These are phyloP conservation scores for Marasmius tenuissimus DNA, from an alignment of 1,284 basidiomycete species.

Conservation along the genomic window DNA sequence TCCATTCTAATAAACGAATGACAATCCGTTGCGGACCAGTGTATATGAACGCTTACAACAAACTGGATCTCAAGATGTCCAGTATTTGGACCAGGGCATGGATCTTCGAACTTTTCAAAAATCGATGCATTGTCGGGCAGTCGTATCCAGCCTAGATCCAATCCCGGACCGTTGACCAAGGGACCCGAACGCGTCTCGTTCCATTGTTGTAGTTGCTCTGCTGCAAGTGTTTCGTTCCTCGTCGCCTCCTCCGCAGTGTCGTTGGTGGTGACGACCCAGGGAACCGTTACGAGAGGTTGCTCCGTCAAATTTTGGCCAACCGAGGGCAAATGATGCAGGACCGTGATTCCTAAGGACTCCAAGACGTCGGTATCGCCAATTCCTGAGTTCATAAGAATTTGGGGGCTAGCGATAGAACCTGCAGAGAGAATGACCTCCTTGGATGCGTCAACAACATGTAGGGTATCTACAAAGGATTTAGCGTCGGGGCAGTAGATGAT, in stretches of 20 bases:
- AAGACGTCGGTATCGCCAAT: conserved; percentile 29
- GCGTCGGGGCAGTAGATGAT: neutral
- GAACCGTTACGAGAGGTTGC: conserved; percentile 27
- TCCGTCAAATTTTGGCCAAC: conserved; percentile 38
- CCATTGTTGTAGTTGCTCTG: conserved; percentile 21
- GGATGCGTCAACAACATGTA: conserved; percentile 12
- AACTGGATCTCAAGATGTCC: conserved; percentile 20
- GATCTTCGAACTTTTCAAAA: conserved; percentile 15
- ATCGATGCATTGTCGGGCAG: conserved; percentile 20
- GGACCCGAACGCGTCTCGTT: conserved; percentile 18
- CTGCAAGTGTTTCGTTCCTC: conserved; percentile 20
- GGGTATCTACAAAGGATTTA: neutral
- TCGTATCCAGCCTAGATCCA: conserved; percentile 24
- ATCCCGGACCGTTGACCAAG: conserved; percentile 20
- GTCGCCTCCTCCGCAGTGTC: conserved; percentile 21
- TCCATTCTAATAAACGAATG: neutral
- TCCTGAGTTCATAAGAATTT: conserved; percentile 33
- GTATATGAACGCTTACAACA: conserved; percentile 4
- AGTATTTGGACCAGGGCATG: conserved; percentile 15
- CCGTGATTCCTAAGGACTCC: conserved; percentile 23
- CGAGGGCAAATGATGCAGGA: conserved; percentile 25
- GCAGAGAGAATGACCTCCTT: conserved; percentile 29
- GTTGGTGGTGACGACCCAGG: conserved; percentile 22
- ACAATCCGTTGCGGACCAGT: neutral
- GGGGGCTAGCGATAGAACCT: conserved; percentile 24